phyloP scores from a whole-genome alignment of 2,329 filamentous ascomycete species.

The Diaporthe ilicicola region DNA sequence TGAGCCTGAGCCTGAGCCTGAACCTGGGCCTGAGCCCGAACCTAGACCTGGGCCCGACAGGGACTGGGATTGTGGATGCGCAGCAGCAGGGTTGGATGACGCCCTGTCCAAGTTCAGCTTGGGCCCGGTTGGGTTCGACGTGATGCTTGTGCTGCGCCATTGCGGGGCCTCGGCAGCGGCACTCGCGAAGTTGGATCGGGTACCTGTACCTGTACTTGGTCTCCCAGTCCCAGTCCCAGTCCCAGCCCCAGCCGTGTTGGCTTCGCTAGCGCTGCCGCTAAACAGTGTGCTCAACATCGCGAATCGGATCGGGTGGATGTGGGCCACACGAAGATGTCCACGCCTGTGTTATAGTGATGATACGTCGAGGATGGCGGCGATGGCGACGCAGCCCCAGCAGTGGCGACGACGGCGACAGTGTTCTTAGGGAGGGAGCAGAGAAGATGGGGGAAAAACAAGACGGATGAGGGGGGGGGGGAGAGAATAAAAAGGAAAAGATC shows the following conservation, averaged over 20 bases:
- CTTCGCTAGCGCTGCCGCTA: slow-evolving; percentile 24
- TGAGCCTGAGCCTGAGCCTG: slow-evolving; percentile 4
- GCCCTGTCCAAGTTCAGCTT: slow-evolving; percentile 23
- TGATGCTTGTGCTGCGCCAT: slow-evolving; percentile 21
- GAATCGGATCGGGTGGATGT: slow-evolving; percentile 28
- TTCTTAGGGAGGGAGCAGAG: not conserved
- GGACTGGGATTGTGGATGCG: slow-evolving; percentile 24
- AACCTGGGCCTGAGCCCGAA: slow-evolving; percentile 19
- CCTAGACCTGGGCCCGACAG: slow-evolving; percentile 27
- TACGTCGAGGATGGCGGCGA: not conserved
- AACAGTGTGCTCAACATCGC: slow-evolving; percentile 28
- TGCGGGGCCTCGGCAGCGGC: slow-evolving; percentile 26
- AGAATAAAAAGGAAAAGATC: too few species aligned
- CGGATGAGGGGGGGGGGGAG: not conserved
- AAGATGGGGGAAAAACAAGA: too few species aligned
- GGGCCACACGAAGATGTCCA: slow-evolving; percentile 1
- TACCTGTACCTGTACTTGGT: slow-evolving; percentile 15
- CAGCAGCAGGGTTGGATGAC: slow-evolving; percentile 18
- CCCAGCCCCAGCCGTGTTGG: slow-evolving; percentile 10
- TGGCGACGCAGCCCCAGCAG: not conserved
- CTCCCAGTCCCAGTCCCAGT: slow-evolving; percentile 1
- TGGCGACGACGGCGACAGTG: not conserved
- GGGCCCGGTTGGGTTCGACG: slow-evolving; percentile 17
- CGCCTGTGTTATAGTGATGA: not conserved
- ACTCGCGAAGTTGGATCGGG: slow-evolving; percentile 21